Base-by-base conservation (phyloP, 768 basidiomycete species). In the Daedaleopsis nitida region DNA sequence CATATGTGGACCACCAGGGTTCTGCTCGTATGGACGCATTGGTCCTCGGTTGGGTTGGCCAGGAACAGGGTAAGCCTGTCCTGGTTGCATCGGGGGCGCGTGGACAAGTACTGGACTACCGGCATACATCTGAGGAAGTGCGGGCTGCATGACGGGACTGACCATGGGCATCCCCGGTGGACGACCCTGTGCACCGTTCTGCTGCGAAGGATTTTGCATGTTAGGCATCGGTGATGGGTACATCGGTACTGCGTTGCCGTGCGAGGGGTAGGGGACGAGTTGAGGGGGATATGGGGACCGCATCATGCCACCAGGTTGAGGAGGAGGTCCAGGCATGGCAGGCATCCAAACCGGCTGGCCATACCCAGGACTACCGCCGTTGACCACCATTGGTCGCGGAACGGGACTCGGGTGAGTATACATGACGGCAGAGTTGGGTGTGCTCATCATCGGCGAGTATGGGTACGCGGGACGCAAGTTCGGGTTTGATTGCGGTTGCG, bases 391-490 rank as follows among this genome's bases (percentile, higher is more conserved):
- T 58, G 85, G 78, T 57, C 76, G 74, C 35, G 87, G 86, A 17
- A 88, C 81, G 54, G 88, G 87, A 63, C 86, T 92, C 3, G 85
- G 76, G 64, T 79, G 82, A 32, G 84, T 76, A 72, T 91, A 92
- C 77, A 90, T 78, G 56, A 89, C 70, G n/a, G 78, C 76, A 38
- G 88, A 87, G 59, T 79, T 84, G 5, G 89, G 89, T 16, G 89
- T 85, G 37, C 83, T 85, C 75, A 89, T 80, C 80, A 91, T 86
- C 2, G 89, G 85, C 14, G 89, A 86, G 70, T 91, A 90, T 21
- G 77, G 72, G 75, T 88, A 92, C 45, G 79, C 72, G 13, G 84
- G 80, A 14, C 88, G 84, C 68, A 86, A 77, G 55, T 73, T 77
- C 39, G 74, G 27, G 27, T 32, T 32, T 7, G 27, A 7, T 7